Evolutionary conservation across 2,329 filamentous ascomycete genomes (phyloP).

Genomic region (Zymoseptoria pseudotritici): DNA sequence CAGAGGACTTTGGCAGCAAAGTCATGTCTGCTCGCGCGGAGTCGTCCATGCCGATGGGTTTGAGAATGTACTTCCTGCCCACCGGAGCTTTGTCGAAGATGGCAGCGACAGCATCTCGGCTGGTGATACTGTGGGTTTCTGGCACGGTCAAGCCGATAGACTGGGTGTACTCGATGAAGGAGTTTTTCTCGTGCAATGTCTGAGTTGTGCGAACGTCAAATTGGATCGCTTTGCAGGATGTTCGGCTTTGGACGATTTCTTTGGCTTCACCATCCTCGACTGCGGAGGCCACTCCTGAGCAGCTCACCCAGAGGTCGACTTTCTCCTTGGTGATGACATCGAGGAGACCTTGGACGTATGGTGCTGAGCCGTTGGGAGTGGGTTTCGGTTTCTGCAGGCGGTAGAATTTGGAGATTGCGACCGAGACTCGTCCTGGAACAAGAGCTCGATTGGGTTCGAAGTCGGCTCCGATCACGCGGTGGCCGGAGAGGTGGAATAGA

Average conservation of each 20-base stretch:
- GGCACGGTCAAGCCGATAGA: conserved; percentile 45
- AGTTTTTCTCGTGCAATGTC: conserved; percentile 56
- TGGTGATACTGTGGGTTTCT: conserved; percentile 46
- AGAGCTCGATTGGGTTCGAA: conserved; percentile 41
- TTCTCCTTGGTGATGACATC: conserved; percentile 53
- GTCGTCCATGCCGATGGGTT: conserved; percentile 58
- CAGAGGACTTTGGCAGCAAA: conserved; percentile 51
- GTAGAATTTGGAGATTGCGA: conserved; percentile 50
- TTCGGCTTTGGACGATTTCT: conserved; percentile 51
- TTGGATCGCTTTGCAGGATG: conserved; percentile 56
- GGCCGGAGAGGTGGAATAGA: conserved; percentile 53
- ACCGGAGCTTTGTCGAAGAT: conserved; percentile 6
- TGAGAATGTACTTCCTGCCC: conserved; percentile 55
- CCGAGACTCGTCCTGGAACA: conserved; percentile 52
- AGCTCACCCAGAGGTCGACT: conserved; percentile 66
- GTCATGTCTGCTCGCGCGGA: conserved; percentile 55
- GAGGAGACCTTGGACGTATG: conserved; percentile 52
- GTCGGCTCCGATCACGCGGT: conserved; percentile 66
- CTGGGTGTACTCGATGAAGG: conserved; percentile 54
- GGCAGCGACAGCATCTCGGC: conserved; percentile 4
- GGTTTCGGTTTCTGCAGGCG: conserved; percentile 31
- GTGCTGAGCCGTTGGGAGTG: conserved; percentile 28
- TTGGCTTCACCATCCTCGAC: conserved; percentile 61
- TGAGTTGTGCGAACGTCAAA: conserved; percentile 51
- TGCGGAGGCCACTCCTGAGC: conserved; percentile 59